Conservation (phyloP, 2,329 filamentous ascomycete species). For the Leptographium radiaticola region DNA sequence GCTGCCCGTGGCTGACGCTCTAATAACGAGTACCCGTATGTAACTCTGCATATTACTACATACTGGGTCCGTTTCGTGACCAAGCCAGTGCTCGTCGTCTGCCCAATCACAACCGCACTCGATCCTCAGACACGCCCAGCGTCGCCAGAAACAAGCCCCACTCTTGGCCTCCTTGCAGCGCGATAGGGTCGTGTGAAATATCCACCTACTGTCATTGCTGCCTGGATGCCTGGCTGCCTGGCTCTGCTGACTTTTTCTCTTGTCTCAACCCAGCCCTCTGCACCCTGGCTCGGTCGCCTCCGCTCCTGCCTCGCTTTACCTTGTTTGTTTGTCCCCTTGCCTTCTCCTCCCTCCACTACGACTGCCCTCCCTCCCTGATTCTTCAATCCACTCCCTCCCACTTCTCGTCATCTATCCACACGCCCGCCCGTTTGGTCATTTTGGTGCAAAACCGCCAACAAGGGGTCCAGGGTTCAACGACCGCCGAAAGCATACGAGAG, state of each 20-base stretch:
- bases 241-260: neutral
- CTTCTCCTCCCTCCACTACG: conserved; percentile 10
- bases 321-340: conserved; percentile 3
- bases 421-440: conserved; percentile 7
- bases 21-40: no score
- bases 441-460: conserved; percentile 3
- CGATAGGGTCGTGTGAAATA: no score
- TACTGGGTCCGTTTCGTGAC: no score
- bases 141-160: no score
- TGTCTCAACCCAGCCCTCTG: neutral
- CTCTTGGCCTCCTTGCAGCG: no score
- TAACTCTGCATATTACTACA: no score
- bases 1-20: neutral
- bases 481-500: neutral
- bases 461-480: conserved; percentile 3
- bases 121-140: no score
- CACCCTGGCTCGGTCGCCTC: conserved; percentile 1
- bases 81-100: no score
- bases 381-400: conserved; percentile 12
- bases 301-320: conserved; percentile 4
- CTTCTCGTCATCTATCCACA: conserved; percentile 12
- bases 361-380: conserved; percentile 10
- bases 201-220: neutral
- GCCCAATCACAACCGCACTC: no score
- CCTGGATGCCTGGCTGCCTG: conserved; percentile 1